phyloP scores from a whole-genome alignment of 768 basidiomycete species.

The Lentinula detonsa region DNA sequence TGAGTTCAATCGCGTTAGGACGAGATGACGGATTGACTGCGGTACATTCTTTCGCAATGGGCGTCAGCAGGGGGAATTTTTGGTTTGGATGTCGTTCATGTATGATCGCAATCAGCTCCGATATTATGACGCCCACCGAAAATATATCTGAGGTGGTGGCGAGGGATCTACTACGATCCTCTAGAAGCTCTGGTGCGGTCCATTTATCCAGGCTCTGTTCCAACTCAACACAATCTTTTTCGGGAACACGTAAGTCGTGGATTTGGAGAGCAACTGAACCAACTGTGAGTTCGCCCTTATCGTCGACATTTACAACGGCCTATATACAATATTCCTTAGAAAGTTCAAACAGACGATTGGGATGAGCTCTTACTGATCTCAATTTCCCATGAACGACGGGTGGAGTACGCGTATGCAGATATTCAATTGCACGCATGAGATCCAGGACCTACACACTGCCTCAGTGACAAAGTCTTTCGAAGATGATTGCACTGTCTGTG shows the following conservation, averaged over 20 bases:
- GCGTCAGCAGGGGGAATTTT: not conserved
- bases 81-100: not conserved
- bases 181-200: not conserved
- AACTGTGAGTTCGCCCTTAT: not conserved
- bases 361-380: not conserved
- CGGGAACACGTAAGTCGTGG: not conserved
- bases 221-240: not conserved
- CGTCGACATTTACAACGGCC: not conserved
- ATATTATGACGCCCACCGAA: not conserved
- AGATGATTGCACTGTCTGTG: not conserved
- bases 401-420: constrained; percentile 4
- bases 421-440: not conserved
- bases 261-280: not conserved
- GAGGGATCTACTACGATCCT: not conserved
- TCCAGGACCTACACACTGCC: not conserved
- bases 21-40: not conserved
- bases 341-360: too few species aligned
- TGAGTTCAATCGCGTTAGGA: not conserved
- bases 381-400: constrained; percentile 1
- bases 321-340: not conserved
- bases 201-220: not conserved
- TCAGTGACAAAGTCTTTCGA: not conserved
- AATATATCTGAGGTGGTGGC: not conserved
- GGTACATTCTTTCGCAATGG: not conserved
- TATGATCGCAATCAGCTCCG: not conserved